These are phyloP conservation scores for Trichoderma atrobrunneum DNA, from an alignment of 2,329 filamentous ascomycete species.

Conservation along the genomic window DNA sequence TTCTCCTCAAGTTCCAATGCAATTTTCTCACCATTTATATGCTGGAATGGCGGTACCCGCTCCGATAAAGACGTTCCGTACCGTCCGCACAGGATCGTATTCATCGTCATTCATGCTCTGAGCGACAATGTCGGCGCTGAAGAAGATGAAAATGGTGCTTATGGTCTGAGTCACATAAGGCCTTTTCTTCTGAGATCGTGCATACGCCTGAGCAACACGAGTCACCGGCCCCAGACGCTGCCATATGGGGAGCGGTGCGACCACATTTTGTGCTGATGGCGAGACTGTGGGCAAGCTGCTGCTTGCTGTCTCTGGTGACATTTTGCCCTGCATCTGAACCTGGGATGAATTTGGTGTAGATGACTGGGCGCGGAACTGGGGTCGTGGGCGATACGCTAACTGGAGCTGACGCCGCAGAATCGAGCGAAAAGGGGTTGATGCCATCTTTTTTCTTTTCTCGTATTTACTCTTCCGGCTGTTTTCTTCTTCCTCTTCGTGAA, in stretches of 20 bases:
- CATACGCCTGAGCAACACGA: conserved; percentile 57
- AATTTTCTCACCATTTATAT: conserved; percentile 68
- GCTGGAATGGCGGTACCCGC: conserved; percentile 70
- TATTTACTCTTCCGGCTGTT: neutral
- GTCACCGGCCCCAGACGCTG: conserved; percentile 58
- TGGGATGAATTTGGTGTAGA: conserved; percentile 8
- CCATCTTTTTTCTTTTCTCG: neutral
- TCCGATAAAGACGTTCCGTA: conserved; percentile 72
- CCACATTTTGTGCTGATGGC: neutral
- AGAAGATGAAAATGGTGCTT: conserved; percentile 74
- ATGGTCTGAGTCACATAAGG: conserved; percentile 79
- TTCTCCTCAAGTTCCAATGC: neutral
- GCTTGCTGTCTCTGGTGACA: neutral
- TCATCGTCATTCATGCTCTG: conserved; percentile 63
- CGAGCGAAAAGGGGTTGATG: conserved; percentile 9
- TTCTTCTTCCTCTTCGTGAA: neutral
- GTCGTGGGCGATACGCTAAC: neutral
- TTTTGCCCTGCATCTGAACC: neutral
- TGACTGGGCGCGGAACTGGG: conserved; percentile 10
- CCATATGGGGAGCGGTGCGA: conserved; percentile 41
- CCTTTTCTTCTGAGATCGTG: conserved; percentile 64
- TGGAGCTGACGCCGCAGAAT: conserved; percentile 15
- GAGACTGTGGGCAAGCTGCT: neutral
- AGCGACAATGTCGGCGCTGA: conserved; percentile 73
- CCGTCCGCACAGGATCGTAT: conserved; percentile 68